Evolutionary conservation across 345 rosid species (phyloP).

Genomic region (Brassica juncea): DNA sequence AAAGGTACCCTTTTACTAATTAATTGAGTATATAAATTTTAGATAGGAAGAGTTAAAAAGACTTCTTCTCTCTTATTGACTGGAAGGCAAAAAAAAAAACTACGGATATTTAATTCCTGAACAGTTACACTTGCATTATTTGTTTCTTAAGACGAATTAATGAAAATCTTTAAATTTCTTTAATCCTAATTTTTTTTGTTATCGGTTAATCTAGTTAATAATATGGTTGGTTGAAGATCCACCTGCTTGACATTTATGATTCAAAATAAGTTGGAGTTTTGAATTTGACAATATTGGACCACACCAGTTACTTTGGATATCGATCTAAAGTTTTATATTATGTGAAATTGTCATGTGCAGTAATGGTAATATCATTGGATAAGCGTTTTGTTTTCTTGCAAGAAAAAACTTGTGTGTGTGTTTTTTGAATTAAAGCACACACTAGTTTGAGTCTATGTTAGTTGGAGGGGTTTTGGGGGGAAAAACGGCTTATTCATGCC

Average conservation of each 20-base stretch:
- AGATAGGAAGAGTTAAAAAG: not conserved
- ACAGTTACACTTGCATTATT: not conserved
- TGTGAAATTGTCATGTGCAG: not conserved
- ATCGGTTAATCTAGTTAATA: not conserved
- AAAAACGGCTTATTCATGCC: too few relatives aligned
- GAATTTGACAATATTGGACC: not conserved
- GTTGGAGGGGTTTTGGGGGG: not conserved
- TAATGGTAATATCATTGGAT: not conserved
- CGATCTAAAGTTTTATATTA: not conserved
- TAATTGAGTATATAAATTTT: conserved; percentile 15
- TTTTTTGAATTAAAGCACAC: not conserved
- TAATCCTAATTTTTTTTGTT: not conserved
- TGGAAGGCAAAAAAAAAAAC: not conserved
- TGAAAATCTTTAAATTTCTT: not conserved
- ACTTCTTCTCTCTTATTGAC: conserved; percentile 44
- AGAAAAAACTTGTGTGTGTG: not conserved
- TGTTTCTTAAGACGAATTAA: not conserved
- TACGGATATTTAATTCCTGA: not conserved
- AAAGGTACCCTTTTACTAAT: conserved; percentile 32
- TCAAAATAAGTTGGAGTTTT: not conserved
- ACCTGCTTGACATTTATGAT: not conserved
- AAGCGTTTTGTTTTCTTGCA: not conserved
- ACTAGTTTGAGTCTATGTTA: not conserved
- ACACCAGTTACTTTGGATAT: not conserved
- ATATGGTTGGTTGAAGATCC: not conserved